A percentile compares a stretch with the other conserved stretches of the same genome.
Conservation (phyloP, 257 asterid species). For the Solanum pennellii region DNA sequence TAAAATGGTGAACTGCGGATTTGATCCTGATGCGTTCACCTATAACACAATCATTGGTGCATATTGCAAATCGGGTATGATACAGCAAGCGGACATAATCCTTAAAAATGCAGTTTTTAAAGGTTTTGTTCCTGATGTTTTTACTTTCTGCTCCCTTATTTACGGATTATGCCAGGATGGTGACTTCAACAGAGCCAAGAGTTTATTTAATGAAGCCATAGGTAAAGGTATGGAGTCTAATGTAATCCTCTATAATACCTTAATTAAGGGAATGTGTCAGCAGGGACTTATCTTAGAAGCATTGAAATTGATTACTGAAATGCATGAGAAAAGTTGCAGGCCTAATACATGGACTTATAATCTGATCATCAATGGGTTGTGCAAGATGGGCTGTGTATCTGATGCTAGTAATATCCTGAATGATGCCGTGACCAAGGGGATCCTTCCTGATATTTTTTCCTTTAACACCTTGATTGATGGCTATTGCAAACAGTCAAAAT, state of each 20-base stretch:
- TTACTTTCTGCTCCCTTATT: conserved; percentile 68
- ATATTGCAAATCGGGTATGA: conserved; percentile 61
- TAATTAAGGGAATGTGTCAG: conserved; percentile 62
- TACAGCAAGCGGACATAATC: conserved; percentile 53
- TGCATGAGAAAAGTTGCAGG: conserved; percentile 50
- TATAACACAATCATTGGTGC: conserved; percentile 76
- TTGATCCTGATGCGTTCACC: conserved; percentile 68
- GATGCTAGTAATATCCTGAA: conserved; percentile 55
- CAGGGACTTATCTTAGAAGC: conserved; percentile 65
- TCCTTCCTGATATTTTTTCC: conserved; percentile 73
- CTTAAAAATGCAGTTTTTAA: conserved; percentile 47
- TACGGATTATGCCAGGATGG: conserved; percentile 65
- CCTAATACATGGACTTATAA: conserved; percentile 83
- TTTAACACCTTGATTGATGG: conserved; percentile 89
- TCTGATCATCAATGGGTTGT: conserved; percentile 62
- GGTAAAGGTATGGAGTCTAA: conserved; percentile 42
- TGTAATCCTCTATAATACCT: conserved; percentile 49
- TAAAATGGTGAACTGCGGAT: conserved; percentile 67
- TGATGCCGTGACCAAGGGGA: conserved; percentile 56
- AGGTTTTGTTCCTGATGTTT: conserved; percentile 75
- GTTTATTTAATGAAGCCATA: conserved; percentile 39
- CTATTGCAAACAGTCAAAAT: conserved; percentile 53
- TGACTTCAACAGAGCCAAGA: conserved; percentile 56
- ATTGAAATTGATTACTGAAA: conserved; percentile 59
- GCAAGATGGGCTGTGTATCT: conserved; percentile 71